Evolutionary conservation across 495 filamentous ascomycete genomes (phyloP).

Genomic region (Cetradonia linearis): DNA sequence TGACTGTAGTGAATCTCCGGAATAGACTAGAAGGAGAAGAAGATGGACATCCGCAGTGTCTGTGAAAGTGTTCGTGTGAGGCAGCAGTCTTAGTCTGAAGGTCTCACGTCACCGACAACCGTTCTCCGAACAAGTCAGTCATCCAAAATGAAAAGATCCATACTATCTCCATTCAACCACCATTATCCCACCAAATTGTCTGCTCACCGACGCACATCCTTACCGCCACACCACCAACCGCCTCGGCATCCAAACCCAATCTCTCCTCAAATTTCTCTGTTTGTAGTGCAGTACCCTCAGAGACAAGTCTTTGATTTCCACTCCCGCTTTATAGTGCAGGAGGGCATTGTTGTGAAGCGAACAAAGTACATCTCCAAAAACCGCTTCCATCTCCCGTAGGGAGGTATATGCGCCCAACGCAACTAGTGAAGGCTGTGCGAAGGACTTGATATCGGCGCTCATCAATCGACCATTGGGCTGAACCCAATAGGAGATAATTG

Average conservation of each 20-base stretch:
- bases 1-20: conserved; percentile 18
- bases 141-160: neutral
- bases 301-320: conserved; percentile 85
- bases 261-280: conserved; percentile 43
- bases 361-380: conserved; percentile 85
- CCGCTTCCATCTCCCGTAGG: conserved; percentile 45
- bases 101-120: neutral
- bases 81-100: conserved; percentile 5
- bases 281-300: conserved; percentile 66
- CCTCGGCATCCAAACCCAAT: neutral
- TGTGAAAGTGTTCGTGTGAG: conserved; percentile 3
- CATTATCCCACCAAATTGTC: conserved; percentile 21
- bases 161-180: conserved; percentile 10
- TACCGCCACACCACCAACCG: neutral
- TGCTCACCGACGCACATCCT: conserved; percentile 14
- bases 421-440: conserved; percentile 15
- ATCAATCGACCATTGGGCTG: conserved; percentile 46
- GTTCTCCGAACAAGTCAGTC: neutral
- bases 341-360: conserved; percentile 51
- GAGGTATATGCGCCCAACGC: conserved; percentile 28
- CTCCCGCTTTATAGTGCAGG: conserved; percentile 41
- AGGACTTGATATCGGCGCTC: conserved; percentile 50
- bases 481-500: conserved; percentile 54
- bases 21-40: conserved; percentile 15
- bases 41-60: neutral